These are phyloP conservation scores for Debaryomyces sp. DNA, from an alignment of 1,139 yeast species.

Conservation along the genomic window DNA sequence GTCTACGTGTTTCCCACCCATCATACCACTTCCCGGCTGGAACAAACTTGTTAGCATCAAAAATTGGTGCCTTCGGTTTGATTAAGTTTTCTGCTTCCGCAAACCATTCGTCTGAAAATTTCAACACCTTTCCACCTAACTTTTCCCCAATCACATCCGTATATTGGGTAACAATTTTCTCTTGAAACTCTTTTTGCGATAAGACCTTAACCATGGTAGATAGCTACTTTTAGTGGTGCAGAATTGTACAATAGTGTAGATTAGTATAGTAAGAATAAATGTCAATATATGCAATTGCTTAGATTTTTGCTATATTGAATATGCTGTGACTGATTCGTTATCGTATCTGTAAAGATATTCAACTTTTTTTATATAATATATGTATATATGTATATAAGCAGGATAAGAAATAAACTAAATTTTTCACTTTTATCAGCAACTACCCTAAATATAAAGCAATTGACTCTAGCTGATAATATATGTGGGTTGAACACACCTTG, in stretches of 20 bases:
- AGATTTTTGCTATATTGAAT: not conserved
- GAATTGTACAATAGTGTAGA: not conserved
- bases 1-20: constrained; percentile 98
- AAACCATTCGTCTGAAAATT: constrained; percentile 88
- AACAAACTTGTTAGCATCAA: constrained; percentile 78
- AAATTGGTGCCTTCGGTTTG: constrained; percentile 75
- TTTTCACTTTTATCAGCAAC: not conserved
- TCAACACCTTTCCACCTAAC: constrained; percentile 73
- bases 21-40: constrained; percentile 96
- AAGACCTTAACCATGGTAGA: constrained; percentile 30
- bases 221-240: not conserved
- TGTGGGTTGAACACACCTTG: not conserved
- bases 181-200: constrained; percentile 45
- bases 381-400: not conserved
- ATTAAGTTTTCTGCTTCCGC: constrained; percentile 90
- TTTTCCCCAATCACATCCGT: constrained; percentile 82
- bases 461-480: not conserved
- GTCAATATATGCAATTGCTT: not conserved
- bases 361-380: not conserved
- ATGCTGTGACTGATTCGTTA: not conserved
- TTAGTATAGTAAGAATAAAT: not conserved
- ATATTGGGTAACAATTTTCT: constrained; percentile 49
- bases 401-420: not conserved
- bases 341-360: not conserved
- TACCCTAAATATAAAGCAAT: not conserved